Base-by-base conservation (phyloP, 371 early-diverging fungal genomes). In the Mucor piriformis region DNA sequence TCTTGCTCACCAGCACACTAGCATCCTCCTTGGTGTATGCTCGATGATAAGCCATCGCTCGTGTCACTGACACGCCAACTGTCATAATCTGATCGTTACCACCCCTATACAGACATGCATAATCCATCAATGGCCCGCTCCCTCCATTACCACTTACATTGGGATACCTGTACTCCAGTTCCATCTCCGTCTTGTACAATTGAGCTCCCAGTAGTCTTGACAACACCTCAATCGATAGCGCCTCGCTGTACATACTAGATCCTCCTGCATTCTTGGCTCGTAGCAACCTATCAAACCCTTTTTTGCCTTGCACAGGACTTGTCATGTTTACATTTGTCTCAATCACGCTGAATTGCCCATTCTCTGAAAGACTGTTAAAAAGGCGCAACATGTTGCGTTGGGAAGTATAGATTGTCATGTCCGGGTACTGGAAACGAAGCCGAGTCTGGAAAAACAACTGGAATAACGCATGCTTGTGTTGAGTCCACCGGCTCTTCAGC, bases 211-310 rank as follows among this genome's bases (percentile, higher is more conserved):
- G 54, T 37, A 82, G 63, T 13, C 85, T 72, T 34, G 70, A 66
- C 15, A 85, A 50, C 23, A 83, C 59, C 54, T 83, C 86, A 32
- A 71, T 73, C 4, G 83, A 83, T 18, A 85, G 50, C 7, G 80
- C 82, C 51, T 85, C 83, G 24, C 83, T 81, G 37, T 80, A 59
- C 6, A 80, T 34, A 47, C 79, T 78, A 24, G 69, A 61, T 2
- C 86, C 86, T n/a, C 83, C 83, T 13, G 82, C 83, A 51, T 82
- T 85, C 32, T 83, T 79, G 0, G 67, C 66, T 27, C 63, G 59
- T 16, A 73, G 34, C 54, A 67, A 0, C 76, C 61, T 21, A 57
- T 55, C 0, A 80, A 67, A 18, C 48, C 43, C 21, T 11, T 53
- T 3, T 47, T 42, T n/a, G 29, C 15, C 35, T 16, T 25, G 1